Percentiles rank a stretch among this genome's conserved stretches.
Evolutionary conservation across 257 asterid genomes (phyloP).

Genomic region (Eustoma russellianum): DNA sequence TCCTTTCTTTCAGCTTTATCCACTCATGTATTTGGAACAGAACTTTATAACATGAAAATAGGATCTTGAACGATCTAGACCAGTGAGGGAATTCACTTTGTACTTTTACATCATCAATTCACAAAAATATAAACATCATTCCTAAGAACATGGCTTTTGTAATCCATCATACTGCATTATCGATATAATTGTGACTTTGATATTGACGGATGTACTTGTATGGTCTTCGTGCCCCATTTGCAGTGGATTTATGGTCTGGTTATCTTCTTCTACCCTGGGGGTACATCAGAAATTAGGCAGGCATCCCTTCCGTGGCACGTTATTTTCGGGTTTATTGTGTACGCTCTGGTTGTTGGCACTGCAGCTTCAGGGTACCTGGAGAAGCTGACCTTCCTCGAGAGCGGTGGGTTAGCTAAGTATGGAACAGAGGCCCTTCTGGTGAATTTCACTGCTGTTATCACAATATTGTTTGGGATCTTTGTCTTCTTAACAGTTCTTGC

Average conservation of each 20-base stretch:
- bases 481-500: conserved; percentile 67
- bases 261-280: conserved; percentile 94
- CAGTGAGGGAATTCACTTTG: too few relatives aligned
- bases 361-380: conserved; percentile 78
- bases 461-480: conserved; percentile 61
- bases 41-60: too few relatives aligned
- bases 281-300: conserved; percentile 47
- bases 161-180: too few relatives aligned
- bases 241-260: conserved; percentile 91
- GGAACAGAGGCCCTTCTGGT: conserved; percentile 87
- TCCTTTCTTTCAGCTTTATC: too few relatives aligned
- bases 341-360: conserved; percentile 52
- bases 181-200: too few relatives aligned
- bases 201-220: not conserved
- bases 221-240: conserved; percentile 1
- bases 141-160: too few relatives aligned
- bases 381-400: conserved; percentile 85
- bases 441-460: conserved; percentile 78
- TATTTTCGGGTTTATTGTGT: conserved; percentile 55
- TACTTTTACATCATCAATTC: too few relatives aligned
- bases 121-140: too few relatives aligned
- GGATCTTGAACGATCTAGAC: too few relatives aligned
- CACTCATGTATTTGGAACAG: too few relatives aligned
- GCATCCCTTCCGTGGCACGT: conserved; percentile 93
- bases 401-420: conserved; percentile 53